Base-by-base conservation (phyloP, 2,329 filamentous ascomycete genomes). In the Ilyonectria sp. region DNA sequence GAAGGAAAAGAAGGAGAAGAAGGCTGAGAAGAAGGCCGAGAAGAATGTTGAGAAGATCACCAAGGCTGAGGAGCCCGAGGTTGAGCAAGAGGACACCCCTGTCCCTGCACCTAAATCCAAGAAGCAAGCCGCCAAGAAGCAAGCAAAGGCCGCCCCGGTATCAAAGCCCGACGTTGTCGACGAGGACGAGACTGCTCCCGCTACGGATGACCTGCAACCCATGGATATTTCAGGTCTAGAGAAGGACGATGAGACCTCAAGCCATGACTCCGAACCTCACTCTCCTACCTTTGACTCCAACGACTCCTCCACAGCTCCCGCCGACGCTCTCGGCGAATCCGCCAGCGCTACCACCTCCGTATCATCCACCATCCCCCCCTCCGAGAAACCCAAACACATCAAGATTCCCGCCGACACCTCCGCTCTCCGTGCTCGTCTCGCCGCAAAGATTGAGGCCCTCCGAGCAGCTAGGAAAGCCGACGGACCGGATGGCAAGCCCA, bases 391-490 rank as follows among this genome's bases (percentile, higher is more conserved):
- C 15, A 93, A 91, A 79, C 87, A 89, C 70, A 87, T 91, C 77
- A 91, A 90, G 75, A 82, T 92, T 33, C 92, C 92, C 62, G 85
- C 90, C 69, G 91, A 95, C 77, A 92, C 91, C 47, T 90, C 93
- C 67, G 89, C 92, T 29, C 89, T 97, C 53, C 91, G 93, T 76
- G 90, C 92, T 64, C 92, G 95, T 50, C 86, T 99, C 57, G 91
- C 93, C 63, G 93, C 93, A 73, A 93, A 91, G 69, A 94, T 99
- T 62, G 93, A 96, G 74, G 92, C 92, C 52, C 89, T 98, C 56
- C 93, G 95, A 67, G 93, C 93, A 10, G 91, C 91, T 29, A 91
- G 96, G 67, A 97, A 97, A 80, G 95, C 95, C 6, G 94, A 97
- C 74, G 94, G 93, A 6, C 87, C 91, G 1, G 91, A 97, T 74